Base-by-base conservation (phyloP, 78 protist species). In the Guillardia theta region DNA sequence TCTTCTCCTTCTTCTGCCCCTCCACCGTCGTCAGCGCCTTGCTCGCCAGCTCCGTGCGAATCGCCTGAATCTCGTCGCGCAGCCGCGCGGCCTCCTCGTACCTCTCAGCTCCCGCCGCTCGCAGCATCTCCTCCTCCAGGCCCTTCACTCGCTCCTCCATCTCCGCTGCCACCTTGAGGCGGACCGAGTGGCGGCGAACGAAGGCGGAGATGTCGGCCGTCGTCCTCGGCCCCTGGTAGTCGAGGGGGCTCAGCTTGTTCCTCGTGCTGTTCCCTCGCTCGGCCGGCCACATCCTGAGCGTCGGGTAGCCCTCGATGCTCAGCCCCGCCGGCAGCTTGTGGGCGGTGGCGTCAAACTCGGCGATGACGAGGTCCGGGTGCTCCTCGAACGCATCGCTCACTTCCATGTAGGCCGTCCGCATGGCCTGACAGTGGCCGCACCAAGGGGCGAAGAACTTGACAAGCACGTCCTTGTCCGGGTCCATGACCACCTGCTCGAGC, bases 381-480 rank as follows among this genome's bases (percentile, higher is more conserved):
- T 22, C 9, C 10, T 12, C 45, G 41, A 4, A 33, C 83, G 46
- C 36, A 43, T 70, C 83, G 41, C 83, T 36, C 36, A 70, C 46
- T 43, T 70, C 46, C 83, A 70, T 70, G 83, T 70, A 70, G 45
- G 41, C 41, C 10, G 83, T 70, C 83, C 36, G n/a, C 83, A 70
- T 70, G 45, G 83, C 33, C 83, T 70, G n/a, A 43, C 83, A 70
- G 83, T 70, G 83, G 45, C 83, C 83, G 83, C 83, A 70, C 83
- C 83, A 70, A 4, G 83, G 83, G 46, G 83, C 83, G 6, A 36
- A 70, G 41, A 70, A 70, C 41, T 70, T 70, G 83, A 70, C 83
- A 4, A 70, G 83, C 83, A 70, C 83, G 83, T 70, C 83, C 4
- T 43, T 36, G 41, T 15, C 36, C 45, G 9, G 6, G 83, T 70